A percentile compares a stretch with the other conserved stretches of the same genome.
Conservation (phyloP, 129 eudicot species). For the Helichrysum umbraculigerum region DNA sequence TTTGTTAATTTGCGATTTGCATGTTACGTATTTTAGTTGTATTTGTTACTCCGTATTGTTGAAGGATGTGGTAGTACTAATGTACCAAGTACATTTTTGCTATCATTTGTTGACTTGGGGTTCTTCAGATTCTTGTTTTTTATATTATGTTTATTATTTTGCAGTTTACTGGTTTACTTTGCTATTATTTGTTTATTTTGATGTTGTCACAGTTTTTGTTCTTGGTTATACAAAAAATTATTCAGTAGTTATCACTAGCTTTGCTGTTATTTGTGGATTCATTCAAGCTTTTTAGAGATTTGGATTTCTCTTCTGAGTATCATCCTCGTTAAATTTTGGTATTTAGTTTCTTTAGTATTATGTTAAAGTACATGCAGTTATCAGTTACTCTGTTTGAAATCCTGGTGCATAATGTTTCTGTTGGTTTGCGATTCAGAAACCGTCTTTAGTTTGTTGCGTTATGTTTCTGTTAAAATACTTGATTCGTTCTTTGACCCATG, state of each 20-base stretch:
- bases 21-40: not conserved
- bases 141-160: not conserved
- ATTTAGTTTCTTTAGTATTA: not conserved
- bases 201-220: not conserved
- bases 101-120: not conserved
- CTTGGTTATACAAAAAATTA: not conserved
- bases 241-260: not conserved
- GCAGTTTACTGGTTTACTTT: not conserved
- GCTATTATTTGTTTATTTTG: not conserved
- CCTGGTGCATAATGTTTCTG: not conserved
- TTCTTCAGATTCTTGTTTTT: not conserved
- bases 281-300: not conserved
- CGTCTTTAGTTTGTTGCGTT: not conserved
- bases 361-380: not conserved
- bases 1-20: not conserved
- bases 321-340: not conserved
- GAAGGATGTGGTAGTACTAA: not conserved
- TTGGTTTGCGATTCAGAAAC: not conserved
- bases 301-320: not conserved
- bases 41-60: too few relatives aligned
- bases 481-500: slow-evolving; percentile 10
- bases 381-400: not conserved
- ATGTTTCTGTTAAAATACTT: not conserved
- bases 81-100: not conserved
- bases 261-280: not conserved